phyloP scores from a whole-genome alignment of 306 rosid genomes.

The Astragalus glycyphyllos region DNA sequence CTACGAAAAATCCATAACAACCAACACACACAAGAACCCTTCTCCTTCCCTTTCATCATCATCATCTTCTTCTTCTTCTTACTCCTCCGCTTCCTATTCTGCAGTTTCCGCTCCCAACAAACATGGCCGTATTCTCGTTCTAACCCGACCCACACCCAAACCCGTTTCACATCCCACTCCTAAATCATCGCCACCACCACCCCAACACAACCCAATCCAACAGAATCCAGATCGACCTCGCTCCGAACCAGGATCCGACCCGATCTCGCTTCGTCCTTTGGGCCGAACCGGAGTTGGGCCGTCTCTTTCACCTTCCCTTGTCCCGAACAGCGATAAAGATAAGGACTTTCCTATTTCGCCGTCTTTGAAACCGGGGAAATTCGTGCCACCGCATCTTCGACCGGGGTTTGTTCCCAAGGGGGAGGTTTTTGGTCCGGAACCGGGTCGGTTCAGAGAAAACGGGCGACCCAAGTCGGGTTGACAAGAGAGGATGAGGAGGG shows the following conservation, averaged over 20 bases:
- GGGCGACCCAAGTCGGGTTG: conserved; percentile 76
- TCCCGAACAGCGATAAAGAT: conserved; percentile 43
- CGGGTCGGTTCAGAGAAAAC: conserved; percentile 50
- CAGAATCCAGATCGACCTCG: conserved; percentile 45
- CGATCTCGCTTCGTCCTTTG: conserved; percentile 78
- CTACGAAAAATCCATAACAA: conserved; percentile 59
- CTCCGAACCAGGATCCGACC: conserved; percentile 48
- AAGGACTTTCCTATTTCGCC: conserved; percentile 44
- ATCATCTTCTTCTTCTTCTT: conserved; percentile 44
- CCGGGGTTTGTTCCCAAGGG: conserved; percentile 70
- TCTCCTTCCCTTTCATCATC: conserved; percentile 42
- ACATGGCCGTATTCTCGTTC: conserved; percentile 85
- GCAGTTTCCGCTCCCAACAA: conserved; percentile 68
- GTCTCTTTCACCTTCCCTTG: conserved; percentile 37
- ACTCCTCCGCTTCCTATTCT: conserved; percentile 65
- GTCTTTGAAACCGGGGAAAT: conserved; percentile 57
- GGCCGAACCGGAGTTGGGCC: conserved; percentile 61
- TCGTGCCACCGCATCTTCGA: conserved; percentile 89
- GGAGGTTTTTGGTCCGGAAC: conserved; percentile 53
- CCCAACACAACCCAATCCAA: conserved; percentile 40
- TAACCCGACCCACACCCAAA: conserved; percentile 69
- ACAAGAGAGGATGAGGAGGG: conserved; percentile 56
- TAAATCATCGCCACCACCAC: background rate
- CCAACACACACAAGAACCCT: conserved; percentile 45
- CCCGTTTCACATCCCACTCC: conserved; percentile 42